Conservation (phyloP, 176 grass and related monocot genomes). For the Musa schizocarpa region DNA sequence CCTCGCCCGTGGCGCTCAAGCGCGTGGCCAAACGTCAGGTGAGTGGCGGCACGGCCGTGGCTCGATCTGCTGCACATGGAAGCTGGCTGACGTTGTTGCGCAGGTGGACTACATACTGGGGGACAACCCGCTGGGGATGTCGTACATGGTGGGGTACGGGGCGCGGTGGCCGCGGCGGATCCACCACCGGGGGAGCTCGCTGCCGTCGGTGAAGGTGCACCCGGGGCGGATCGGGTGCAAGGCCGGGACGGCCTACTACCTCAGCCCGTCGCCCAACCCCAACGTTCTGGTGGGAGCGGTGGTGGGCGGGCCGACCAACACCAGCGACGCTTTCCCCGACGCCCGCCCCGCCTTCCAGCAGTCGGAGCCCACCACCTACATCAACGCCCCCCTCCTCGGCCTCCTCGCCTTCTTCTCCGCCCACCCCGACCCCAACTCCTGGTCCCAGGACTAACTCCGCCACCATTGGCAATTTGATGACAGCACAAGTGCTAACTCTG, state of each 20-base stretch:
- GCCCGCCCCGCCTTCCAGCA: conserved; percentile 63
- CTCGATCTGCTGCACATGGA: neutral
- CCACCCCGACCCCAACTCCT: conserved; percentile 40
- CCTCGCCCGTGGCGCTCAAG: conserved; percentile 48
- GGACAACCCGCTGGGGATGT: conserved; percentile 83
- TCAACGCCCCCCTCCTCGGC: conserved; percentile 72
- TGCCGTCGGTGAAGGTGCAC: conserved; percentile 52
- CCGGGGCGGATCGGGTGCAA: conserved; percentile 58
- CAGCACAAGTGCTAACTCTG: neutral
- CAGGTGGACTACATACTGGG: conserved; percentile 92
- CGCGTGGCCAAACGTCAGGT: conserved; percentile 76
- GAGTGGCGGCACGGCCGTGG: neutral
- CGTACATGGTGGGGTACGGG: conserved; percentile 94
- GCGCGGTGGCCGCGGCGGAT: conserved; percentile 52
- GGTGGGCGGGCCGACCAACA: conserved; percentile 68
- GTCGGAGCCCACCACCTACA: conserved; percentile 83
- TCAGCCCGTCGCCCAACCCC: conserved; percentile 47
- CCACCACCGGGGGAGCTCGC: conserved; percentile 79
- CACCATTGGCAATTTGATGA: neutral
- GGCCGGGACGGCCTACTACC: conserved; percentile 52
- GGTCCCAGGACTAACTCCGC: conserved; percentile 19
- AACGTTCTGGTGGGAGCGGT: conserved; percentile 73
- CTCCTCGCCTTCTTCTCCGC: conserved; percentile 73
- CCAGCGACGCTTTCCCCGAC: conserved; percentile 60
- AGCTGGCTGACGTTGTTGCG: neutral